Base-by-base conservation (phyloP, 257 asterid species). In the Fraxinus americana region DNA sequence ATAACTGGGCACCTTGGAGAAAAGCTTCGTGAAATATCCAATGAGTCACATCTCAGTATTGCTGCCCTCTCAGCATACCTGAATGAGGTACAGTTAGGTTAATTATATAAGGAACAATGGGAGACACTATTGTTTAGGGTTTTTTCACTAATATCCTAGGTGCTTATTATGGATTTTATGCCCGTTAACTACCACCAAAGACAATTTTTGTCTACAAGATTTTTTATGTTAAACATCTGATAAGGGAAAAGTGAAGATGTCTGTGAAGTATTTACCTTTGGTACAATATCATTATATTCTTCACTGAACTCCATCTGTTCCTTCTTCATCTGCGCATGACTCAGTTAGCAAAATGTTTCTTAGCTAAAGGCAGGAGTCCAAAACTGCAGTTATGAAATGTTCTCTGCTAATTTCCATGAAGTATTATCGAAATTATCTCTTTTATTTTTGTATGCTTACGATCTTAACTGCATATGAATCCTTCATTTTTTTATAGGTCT, bases 1-100 rank as follows among this genome's bases (percentile, higher is more conserved):
- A 50, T 88, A 16, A 85, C 86, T 82, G 98, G 97, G 74, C 82
- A 86, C 80, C 86, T 94, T 34, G 98, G 98, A 13, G 98, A 94
- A 86, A 92, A 84, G 80, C 98, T 94, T 80, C 96, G 91, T 32
- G 50, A 75, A 43, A 80, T 90, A 72, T 91, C 99, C 54, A 90
- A 89, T 34, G 75, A 75, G 84, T 94, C 97, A 32, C 91, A 92
- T 76, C 93, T 87, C 72, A 84, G 86, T 72, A 77, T 88, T 77
- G 96, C 98, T 85, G 87, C 93, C 79, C 88, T 94, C 69, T 90
- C 98, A 35, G 91, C 95, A 73, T 91, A 94, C 84, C 82, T 94
- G 79, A 92, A 92, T 83, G 98, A 94, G 98, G 98, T 92, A 41
- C 65, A 5, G 39, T 23, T 66, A 36, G 29, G 73, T 75, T 39